phyloP scores from a whole-genome alignment of 192 early-diverging fungal genomes.

The Coemansia sp. region DNA sequence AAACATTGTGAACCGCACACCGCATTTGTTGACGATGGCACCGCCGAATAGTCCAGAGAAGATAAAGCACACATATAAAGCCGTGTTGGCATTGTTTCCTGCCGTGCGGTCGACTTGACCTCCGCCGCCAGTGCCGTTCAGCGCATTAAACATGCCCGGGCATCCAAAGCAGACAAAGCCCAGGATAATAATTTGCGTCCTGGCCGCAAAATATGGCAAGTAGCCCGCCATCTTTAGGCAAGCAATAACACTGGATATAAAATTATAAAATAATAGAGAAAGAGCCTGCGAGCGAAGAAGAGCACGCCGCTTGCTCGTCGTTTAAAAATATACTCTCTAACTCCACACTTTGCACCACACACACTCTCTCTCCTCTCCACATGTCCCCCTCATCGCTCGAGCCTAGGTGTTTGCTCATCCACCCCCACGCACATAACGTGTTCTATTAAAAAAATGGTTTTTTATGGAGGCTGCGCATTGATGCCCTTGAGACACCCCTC shows the following conservation, averaged over 20 bases:
- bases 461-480: neutral
- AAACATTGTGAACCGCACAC: constrained; percentile 65
- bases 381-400: no score
- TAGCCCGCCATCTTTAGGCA: neutral
- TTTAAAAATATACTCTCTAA: neutral
- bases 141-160: constrained; percentile 80
- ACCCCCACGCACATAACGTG: neutral
- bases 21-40: constrained; percentile 67
- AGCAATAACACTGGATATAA: neutral
- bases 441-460: neutral
- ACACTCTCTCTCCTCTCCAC: neutral
- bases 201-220: constrained; percentile 60
- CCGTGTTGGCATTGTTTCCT: constrained; percentile 76
- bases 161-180: constrained; percentile 79
- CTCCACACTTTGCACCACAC: neutral
- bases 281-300: neutral
- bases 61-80: constrained; percentile 78
- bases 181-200: constrained; percentile 71
- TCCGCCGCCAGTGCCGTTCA: constrained; percentile 69
- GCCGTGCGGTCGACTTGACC: constrained; percentile 68
- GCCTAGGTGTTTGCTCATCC: no score
- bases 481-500: neutral
- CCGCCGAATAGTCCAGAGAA: constrained; percentile 79
- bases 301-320: neutral
- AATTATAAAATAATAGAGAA: neutral